Base-by-base conservation (phyloP, 805 yeast species). In the Starmera amethionina region DNA sequence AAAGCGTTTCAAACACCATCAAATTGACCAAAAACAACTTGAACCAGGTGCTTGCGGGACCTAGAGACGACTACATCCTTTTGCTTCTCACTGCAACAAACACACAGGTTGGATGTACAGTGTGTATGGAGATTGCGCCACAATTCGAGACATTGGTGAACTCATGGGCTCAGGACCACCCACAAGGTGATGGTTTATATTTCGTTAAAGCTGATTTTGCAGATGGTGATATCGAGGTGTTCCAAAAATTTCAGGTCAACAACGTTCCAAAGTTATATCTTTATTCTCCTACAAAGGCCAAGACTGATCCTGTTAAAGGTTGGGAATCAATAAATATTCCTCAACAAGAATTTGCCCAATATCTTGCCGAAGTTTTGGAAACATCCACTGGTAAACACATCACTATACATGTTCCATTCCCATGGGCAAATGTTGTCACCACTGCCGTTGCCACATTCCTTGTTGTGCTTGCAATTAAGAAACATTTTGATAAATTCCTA, bases 211-310 rank as follows among this genome's bases (percentile, higher is more conserved):
- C 94, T 13, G 96, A 90, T 54, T 79, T 84, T 53, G 62, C 68
- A 36, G 75, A 75, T 36, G 69, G 78, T 13, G 71, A 70, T 50
- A 62, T 65, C 13, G 64, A 82, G 49, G 52, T 65, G 8, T 65
- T 67, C 52, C 56, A 57, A 40, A 53, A 46, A 18, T 67, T 65
- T 56, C 57, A 71, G 30, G 61, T 90, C 50, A 73, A 74, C 48
- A 77, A 78, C 41, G 95, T 90, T 25, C 98, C 98, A 28, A 79
- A 83, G 54, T 54, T 88, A 35, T 79, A 66, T 58, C 55, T 80
- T 42, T 82, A 75, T 57, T 59, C 67, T 1, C 83, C 89, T 16
- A 66, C 77, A 11, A 55, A 56, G 1, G 58, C 64, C 14, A 33
- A 33, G 35, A 75, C 73, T 7, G 73, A 68, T 36, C 56, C 58